Base-by-base conservation (phyloP, 2,329 filamentous ascomycete species). In the Paecilomyces fulvus region DNA sequence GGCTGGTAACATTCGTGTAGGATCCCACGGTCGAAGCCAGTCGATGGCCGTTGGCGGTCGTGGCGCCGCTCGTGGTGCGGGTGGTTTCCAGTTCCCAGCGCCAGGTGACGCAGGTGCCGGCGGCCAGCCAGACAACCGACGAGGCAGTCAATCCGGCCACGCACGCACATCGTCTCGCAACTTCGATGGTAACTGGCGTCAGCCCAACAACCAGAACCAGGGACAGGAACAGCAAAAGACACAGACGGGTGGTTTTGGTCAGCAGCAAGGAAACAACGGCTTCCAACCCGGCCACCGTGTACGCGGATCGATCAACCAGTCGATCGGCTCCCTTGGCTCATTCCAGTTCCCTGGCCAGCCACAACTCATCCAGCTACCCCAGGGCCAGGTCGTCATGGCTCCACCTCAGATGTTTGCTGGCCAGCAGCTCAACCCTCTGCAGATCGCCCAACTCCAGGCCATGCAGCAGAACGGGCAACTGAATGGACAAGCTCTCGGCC, bases 181-280 rank as follows among this genome's bases (percentile, higher is more conserved):
- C 75, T 97, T 97, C 68, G 94, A 99, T 64, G 87, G 92, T 66
- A 99, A 99, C 75, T 99, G 94, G 94, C 89, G 94, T 66, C 95
- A 91, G 67, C 92, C 89, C 64, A 83, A 83, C 61, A 78, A 76
- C 64, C 77, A 79, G 57, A 66, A 67, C 28, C 74, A 77, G 62
- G 64, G 60, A 53, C 77, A 77, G 58, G 74, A 74, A 59, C 79
- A 79, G 64, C 79, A 79, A 60, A 81, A 80, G 66, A 67, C 70
- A 82, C 37, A 43, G 62, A 80, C 85, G 77, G 82, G 82, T 56
- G 83, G 81, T 66, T 86, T 86, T 68, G 80, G 81, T 66, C 86
- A 90, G 73, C 84, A 85, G 62, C 88, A 86, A 87, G 55, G 80
- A 79, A 65, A 86, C 83, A 71, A 82, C 70, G 83, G 83, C 55